phyloP scores from a whole-genome alignment of 805 yeast genomes.

The Candida insectorum region DNA sequence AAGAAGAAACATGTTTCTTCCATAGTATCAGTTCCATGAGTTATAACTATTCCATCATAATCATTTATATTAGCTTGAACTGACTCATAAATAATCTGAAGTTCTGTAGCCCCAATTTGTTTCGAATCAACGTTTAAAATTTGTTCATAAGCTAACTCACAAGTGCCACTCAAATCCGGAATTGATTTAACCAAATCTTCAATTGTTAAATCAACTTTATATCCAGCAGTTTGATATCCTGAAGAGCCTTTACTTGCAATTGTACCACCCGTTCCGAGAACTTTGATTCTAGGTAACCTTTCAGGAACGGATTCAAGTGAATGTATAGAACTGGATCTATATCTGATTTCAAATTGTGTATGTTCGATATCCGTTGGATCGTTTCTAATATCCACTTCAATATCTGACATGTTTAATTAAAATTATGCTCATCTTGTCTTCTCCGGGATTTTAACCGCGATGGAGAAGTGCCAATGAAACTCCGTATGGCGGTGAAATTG shows the following conservation, averaged over 20 bases:
- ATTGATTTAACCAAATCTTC: slow-evolving; percentile 51
- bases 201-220: slow-evolving; percentile 39
- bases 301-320: background rate
- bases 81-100: slow-evolving; percentile 44
- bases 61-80: slow-evolving; percentile 41
- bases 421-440: slow-evolving; percentile 4
- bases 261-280: slow-evolving; percentile 46
- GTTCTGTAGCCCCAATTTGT: slow-evolving; percentile 46
- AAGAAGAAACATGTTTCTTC: slow-evolving; percentile 67
- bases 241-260: slow-evolving; percentile 41
- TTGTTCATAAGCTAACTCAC: slow-evolving; percentile 61
- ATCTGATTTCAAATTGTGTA: slow-evolving; percentile 32
- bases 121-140: slow-evolving; percentile 61
- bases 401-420: slow-evolving; percentile 5
- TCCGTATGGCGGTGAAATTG: slow-evolving; percentile 1
- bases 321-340: slow-evolving; percentile 28
- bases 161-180: slow-evolving; percentile 53
- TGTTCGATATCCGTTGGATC: slow-evolving; percentile 25
- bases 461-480: too few species aligned
- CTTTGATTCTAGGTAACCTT: slow-evolving; percentile 30
- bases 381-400: slow-evolving; percentile 15
- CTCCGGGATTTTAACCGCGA: too few species aligned
- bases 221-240: slow-evolving; percentile 42
- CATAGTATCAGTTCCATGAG: slow-evolving; percentile 71
- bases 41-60: slow-evolving; percentile 59